A percentile compares a stretch with the other conserved stretches of the same genome.
phyloP scores from a whole-genome alignment of 768 basidiomycete genomes.

The Tulasnella sp. region DNA sequence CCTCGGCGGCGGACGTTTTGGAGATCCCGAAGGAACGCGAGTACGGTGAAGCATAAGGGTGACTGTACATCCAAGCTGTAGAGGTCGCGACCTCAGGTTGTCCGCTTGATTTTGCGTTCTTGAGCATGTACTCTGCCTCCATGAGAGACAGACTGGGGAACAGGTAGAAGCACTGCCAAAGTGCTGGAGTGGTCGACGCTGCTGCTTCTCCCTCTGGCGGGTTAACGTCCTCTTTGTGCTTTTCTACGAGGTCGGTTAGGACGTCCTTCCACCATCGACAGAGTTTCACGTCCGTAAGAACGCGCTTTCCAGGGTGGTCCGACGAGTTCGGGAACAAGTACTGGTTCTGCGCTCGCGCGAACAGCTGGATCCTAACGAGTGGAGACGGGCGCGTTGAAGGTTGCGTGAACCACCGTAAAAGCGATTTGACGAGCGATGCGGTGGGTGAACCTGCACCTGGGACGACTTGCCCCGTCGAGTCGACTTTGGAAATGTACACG shows the following conservation, averaged over 20 bases:
- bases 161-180: conserved; percentile 50
- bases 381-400: conserved; percentile 59
- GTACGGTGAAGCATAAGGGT: conserved; percentile 53
- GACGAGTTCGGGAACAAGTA: conserved; percentile 91
- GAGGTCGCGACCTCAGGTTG: conserved; percentile 26
- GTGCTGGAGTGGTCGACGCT: not conserved
- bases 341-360: conserved; percentile 84
- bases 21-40: conserved; percentile 43
- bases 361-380: conserved; percentile 78
- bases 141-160: conserved; percentile 65
- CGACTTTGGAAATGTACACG: conserved; percentile 90
- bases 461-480: conserved; percentile 81
- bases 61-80: conserved; percentile 69
- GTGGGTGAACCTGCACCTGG: conserved; percentile 48
- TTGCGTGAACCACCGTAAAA: conserved; percentile 62
- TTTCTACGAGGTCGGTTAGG: conserved; percentile 46
- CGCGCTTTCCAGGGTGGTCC: conserved; percentile 63
- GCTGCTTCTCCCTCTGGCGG: not conserved
- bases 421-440: conserved; percentile 57
- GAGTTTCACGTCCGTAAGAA: conserved; percentile 70
- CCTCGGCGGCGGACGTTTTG: conserved; percentile 48
- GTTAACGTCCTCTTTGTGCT: not conserved
- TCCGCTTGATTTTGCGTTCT: conserved; percentile 38
- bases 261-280: conserved; percentile 92
- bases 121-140: conserved; percentile 63